A percentile compares a stretch with the other conserved stretches of the same genome.
phyloP scores from a whole-genome alignment of 331 rosid species.

The Saraca asoca region DNA sequence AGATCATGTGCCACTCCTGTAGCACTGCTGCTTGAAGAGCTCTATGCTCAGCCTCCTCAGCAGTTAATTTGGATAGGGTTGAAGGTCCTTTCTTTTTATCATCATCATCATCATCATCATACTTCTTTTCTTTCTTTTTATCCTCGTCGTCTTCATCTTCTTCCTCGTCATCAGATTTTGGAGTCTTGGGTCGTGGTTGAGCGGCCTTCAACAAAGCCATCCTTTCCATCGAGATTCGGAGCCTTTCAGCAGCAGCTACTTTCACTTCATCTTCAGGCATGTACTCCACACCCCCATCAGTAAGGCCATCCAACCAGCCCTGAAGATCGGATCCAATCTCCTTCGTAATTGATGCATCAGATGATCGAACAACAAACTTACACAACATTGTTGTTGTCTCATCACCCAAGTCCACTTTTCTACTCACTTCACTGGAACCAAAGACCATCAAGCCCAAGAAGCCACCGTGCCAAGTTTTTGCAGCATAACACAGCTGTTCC shows the following conservation, averaged over 20 bases:
- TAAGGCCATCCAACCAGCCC: conserved; percentile 97
- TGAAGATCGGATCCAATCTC: conserved; percentile 93
- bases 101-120: conserved; percentile 59
- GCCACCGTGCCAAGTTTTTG: conserved; percentile 99
- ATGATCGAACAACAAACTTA: conserved; percentile 93
- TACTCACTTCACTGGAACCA: conserved; percentile 98
- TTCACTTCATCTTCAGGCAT: conserved; percentile 99
- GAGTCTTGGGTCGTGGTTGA: conserved; percentile 70
- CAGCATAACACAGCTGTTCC: conserved; percentile 85
- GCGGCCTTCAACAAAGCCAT: conserved; percentile 95
- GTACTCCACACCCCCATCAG: conserved; percentile 96
- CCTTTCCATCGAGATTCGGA: conserved; percentile 90
- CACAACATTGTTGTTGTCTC: conserved; percentile 96
- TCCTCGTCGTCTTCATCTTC: conserved; percentile 46
- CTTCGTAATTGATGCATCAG: conserved; percentile 85
- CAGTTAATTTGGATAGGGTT: conserved; percentile 81
- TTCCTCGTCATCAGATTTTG: conserved; percentile 62
- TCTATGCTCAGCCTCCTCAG: conserved; percentile 95
- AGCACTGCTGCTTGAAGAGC: conserved; percentile 99
- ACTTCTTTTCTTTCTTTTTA: conserved; percentile 42
- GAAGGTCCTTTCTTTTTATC: conserved; percentile 81
- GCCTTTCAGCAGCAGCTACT: conserved; percentile 88
- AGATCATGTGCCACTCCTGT: conserved; percentile 90
- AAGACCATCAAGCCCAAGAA: conserved; percentile 95
- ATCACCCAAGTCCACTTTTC: conserved; percentile 95